Conservation (phyloP, 1,139 yeast species). For the Ogataea hybrid region DNA sequence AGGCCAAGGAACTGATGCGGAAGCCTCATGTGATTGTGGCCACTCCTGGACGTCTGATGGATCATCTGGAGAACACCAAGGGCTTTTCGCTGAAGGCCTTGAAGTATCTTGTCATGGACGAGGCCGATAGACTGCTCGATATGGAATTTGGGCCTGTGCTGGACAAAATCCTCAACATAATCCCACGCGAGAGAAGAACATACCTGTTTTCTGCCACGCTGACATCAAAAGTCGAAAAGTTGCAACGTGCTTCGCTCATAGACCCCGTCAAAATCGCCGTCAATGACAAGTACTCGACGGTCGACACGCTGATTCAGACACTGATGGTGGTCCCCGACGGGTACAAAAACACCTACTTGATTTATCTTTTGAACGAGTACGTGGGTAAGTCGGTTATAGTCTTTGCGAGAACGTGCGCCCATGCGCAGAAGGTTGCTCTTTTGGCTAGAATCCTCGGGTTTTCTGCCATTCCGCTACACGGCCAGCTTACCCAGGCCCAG, state of each 20-base stretch:
- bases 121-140: slow-evolving; percentile 93
- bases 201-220: slow-evolving; percentile 94
- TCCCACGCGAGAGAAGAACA: slow-evolving; percentile 85
- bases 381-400: slow-evolving; percentile 86
- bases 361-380: slow-evolving; percentile 77
- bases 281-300: slow-evolving; percentile 85
- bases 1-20: slow-evolving; percentile 87
- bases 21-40: slow-evolving; percentile 95
- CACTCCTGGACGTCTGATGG: slow-evolving; percentile 95
- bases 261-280: slow-evolving; percentile 94
- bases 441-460: slow-evolving; percentile 81
- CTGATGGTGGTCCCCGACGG: slow-evolving; percentile 93
- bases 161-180: slow-evolving; percentile 78
- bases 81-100: slow-evolving; percentile 82
- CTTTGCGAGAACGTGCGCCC: slow-evolving; percentile 94
- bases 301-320: slow-evolving; percentile 84
- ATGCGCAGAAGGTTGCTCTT: slow-evolving; percentile 86
- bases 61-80: slow-evolving; percentile 91
- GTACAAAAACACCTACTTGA: slow-evolving; percentile 81
- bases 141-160: slow-evolving; percentile 97
- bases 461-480: slow-evolving; percentile 89
- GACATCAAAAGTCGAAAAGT: slow-evolving; percentile 90
- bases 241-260: slow-evolving; percentile 87
- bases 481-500: slow-evolving; percentile 89
- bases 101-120: slow-evolving; percentile 90